A percentile compares a stretch with the other conserved stretches of the same genome.
phyloP scores from a whole-genome alignment of 257 asterid genomes.

The Coffea eugenioides region DNA sequence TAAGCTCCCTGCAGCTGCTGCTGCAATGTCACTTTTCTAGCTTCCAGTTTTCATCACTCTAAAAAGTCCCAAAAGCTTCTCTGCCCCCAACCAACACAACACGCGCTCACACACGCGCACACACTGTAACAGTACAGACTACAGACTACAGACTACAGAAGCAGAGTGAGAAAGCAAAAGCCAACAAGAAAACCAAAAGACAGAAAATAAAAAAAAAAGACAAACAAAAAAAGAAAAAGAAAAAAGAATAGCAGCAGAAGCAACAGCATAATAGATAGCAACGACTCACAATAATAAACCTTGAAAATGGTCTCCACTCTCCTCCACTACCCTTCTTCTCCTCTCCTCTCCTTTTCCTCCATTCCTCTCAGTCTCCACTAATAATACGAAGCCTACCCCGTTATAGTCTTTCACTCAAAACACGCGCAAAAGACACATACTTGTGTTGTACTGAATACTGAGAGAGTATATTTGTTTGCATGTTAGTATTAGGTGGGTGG shows the following conservation, averaged over 20 bases:
- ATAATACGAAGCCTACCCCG: not conserved
- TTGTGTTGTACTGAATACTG: not conserved
- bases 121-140: not conserved
- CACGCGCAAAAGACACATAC: not conserved
- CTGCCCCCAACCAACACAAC: not conserved
- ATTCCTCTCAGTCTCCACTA: not conserved
- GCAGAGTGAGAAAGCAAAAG: conserved; percentile 4
- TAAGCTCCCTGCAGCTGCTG: conserved; percentile 1
- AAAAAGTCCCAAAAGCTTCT: conserved; percentile 7
- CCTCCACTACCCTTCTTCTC: not conserved
- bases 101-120: not conserved
- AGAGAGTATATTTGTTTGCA: no score
- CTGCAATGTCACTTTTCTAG: conserved; percentile 1
- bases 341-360: not conserved
- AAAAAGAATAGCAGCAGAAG: not conserved
- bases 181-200: not conserved
- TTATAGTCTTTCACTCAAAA: not conserved
- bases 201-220: no score
- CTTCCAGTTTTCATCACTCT: conserved; percentile 9
- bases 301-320: conserved; percentile 23
- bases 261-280: conserved; percentile 11
- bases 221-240: not conserved
- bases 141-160: not conserved
- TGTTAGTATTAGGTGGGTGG: not conserved
- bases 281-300: conserved; percentile 17